phyloP scores from a whole-genome alignment of 805 yeast genomes.

The Saccharomycopsis microspora region DNA sequence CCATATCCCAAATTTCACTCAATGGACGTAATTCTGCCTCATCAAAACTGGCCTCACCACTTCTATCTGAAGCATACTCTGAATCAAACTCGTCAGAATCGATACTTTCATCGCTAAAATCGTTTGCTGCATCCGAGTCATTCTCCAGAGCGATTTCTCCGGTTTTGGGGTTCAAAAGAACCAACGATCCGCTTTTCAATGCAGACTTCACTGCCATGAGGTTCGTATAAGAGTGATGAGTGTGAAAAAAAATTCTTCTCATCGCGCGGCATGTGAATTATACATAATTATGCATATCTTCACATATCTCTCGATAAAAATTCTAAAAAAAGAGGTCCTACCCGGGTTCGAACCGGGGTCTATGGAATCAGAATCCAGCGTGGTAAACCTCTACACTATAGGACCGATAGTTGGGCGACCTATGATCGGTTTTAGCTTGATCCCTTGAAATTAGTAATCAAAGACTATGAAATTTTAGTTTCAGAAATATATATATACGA shows the following conservation, averaged over 20 bases:
- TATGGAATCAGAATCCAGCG: neutral
- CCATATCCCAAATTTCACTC: constrained; percentile 85
- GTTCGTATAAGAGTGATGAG: neutral
- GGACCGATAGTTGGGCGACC: neutral
- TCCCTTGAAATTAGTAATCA: too few species aligned
- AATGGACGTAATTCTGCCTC: constrained; percentile 65
- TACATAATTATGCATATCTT: too few species aligned
- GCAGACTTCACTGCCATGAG: constrained; percentile 12
- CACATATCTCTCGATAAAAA: neutral
- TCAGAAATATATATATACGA: too few species aligned
- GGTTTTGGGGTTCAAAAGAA: constrained; percentile 13
- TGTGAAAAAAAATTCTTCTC: neutral
- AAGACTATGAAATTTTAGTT: too few species aligned
- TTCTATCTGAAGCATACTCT: constrained; percentile 10
- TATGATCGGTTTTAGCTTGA: too few species aligned
- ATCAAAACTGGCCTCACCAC: constrained; percentile 27
- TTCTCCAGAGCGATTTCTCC: constrained; percentile 7
- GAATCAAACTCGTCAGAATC: constrained; percentile 16
- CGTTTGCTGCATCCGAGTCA: constrained; percentile 10
- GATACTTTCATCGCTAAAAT: constrained; percentile 16
- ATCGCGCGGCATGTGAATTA: too few species aligned
- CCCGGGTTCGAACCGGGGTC: neutral
- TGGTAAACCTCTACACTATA: neutral
- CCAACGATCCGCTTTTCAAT: constrained; percentile 14
- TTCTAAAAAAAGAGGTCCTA: neutral